Base-by-base conservation (phyloP, 257 asterid species). In the Salvia hispanica region DNA sequence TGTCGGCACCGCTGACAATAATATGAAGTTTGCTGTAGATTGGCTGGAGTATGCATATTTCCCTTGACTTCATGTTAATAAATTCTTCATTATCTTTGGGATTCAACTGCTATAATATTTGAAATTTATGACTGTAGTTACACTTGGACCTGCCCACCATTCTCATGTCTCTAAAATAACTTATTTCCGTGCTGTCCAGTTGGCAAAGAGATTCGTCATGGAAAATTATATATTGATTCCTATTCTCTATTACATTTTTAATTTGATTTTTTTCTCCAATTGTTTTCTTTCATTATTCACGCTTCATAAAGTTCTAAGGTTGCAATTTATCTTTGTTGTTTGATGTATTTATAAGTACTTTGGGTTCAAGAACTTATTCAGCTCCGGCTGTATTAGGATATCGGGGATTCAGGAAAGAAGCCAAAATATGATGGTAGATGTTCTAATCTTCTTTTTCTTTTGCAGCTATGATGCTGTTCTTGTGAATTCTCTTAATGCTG, bases 391-490 rank as follows among this genome's bases (percentile, higher is more conserved):
- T 16, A 44, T 42, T 28, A 40, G 4, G 21, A 21, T 62, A 21
- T 10, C 25, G 36, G 31, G n/a, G 64, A 33, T 15, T 37, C 3
- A 9, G 6, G 13, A 13, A 13, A 33, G 66, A 46, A 50, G 40
- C 57, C 62, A 57, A 57, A 58, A 15, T 2, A 36, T 21, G 34
- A 21, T 42, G 21, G 21, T 54, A 4, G 50, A 15, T 28, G 37
- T 43, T 66, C 51, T 79, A 57, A 74, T 16, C 31, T 58, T 67
- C 39, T 68, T 68, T 33, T 64, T 76, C 52, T 62, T 55, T 48
- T 80, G 88, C 86, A 92, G 98, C 84, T 92, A 89, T 47, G 83
- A 87, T 67, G 95, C 90, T 70, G 40, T 92, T 77, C 77, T 92
- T 1, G 89, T 88, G 81, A 92, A 79, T 78, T 88, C 96, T 73